phyloP scores from a whole-genome alignment of 2,329 filamentous ascomycete genomes.

The Hypomyces rosellus region DNA sequence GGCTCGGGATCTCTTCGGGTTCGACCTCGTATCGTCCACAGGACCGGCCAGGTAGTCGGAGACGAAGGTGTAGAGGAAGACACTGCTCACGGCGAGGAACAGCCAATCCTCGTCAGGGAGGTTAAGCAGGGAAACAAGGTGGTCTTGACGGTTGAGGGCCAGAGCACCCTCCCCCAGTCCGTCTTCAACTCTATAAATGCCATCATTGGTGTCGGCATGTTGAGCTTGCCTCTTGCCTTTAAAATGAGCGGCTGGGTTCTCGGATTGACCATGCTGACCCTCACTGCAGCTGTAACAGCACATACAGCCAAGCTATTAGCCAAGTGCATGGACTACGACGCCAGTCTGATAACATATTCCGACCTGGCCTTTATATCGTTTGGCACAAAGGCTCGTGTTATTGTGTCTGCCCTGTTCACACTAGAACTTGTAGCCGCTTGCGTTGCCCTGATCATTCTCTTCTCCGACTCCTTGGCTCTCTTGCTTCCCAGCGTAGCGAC shows the following conservation, averaged over 20 bases:
- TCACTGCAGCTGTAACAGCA: constrained; percentile 68
- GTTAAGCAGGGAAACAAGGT: constrained; percentile 83
- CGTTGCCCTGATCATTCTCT: constrained; percentile 86
- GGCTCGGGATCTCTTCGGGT: constrained; percentile 27
- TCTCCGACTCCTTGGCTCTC: constrained; percentile 79
- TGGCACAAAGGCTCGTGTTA: constrained; percentile 70
- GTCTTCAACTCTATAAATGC: constrained; percentile 96
- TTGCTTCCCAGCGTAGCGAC: constrained; percentile 64
- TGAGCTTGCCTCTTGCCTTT: constrained; percentile 82
- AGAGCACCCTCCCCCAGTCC: constrained; percentile 92
- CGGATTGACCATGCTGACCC: constrained; percentile 66
- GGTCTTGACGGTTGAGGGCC: constrained; percentile 78
- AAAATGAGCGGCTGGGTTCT: constrained; percentile 85
- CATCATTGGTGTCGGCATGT: constrained; percentile 79
- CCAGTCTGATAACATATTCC: constrained; percentile 84
- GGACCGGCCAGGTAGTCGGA: constrained; percentile 15
- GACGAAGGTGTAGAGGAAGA: constrained; percentile 21
- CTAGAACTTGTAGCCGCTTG: constrained; percentile 82
- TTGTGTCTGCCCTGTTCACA: constrained; percentile 80
- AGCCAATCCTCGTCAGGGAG: constrained; percentile 80
- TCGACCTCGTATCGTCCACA: constrained; percentile 42
- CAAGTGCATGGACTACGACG: constrained; percentile 82
- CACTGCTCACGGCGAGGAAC: constrained; percentile 50
- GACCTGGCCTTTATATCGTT: constrained; percentile 90
- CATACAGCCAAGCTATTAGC: constrained; percentile 84